Evolutionary conservation across 2,329 filamentous ascomycete genomes (phyloP), one percentile per base, ranked within the genome.

Genomic region (Cercospora janseana): DNA sequence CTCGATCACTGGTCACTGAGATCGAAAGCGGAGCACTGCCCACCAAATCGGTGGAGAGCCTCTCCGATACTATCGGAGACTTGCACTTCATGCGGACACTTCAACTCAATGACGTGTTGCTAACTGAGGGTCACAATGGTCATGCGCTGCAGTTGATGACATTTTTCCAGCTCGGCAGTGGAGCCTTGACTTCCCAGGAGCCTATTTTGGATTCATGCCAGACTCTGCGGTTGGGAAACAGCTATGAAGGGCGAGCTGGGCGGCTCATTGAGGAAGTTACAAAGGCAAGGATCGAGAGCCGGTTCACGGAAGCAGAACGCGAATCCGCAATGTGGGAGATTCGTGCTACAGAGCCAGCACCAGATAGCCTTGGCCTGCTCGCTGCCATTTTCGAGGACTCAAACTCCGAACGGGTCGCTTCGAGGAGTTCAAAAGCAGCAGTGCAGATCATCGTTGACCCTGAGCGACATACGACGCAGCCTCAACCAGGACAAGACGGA

Each of bases 211-310:
- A 64, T 27, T 58, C 57, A 1, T 61, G 58, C 35, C 58, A 60
- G 24, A 53, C 73, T 58, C 86, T 95, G 63, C 70, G 86, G 31
- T 77, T 95, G 1, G 80, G 85, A 43, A 87, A 88, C 45, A 72
- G 79, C 6, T 92, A 92, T 61, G 87, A 95, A 64, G 84, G 83
- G 20, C 91, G 85, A 66, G 88, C 86, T 1, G 74, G 77, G 13
- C 87, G 85, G 54, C 84, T 88, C 70, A 82, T 83, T 21, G 92
- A 97, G 69, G 93, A 97, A 57, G 77, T 96, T 9, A 82, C 84
- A 40, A 94, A 92, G 70, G 90, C 91, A 6, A 83, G 85, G 57
- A 82, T 96, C 10, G 92, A 96, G 69, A 86, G 84, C 4, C 81
- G 91, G 8, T 95, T 94, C 63, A 74, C 87, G 0, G 90, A 95